Evolutionary conservation across 768 basidiomycete species (phyloP), one percentile per base, ranked within the genome.

Genomic region (Auriscalpium vulgare): DNA sequence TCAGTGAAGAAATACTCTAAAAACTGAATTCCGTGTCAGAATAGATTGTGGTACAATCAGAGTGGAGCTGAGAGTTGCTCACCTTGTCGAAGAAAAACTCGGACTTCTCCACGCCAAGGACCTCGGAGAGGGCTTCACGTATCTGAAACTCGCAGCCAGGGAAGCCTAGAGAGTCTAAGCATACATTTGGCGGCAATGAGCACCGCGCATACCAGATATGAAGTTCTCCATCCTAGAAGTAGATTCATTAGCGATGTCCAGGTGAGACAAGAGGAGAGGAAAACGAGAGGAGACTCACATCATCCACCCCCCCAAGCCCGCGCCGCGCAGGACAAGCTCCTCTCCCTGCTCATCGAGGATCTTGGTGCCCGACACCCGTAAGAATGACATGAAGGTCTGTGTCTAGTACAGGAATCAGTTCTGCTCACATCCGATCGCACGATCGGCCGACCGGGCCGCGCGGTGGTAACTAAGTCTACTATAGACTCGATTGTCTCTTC

Each of bases 41-140:
- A 14, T 21, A 14, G 23, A 17, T 8, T 16, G 21, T 21, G 43
- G 29, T 38, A 19, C 19, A 43, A 19, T 10, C n/a, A n/a, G n/a
- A n/a, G n/a, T 14, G 11, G 11, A 37, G 19, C 19, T 34, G 38
- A 35, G 21, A 37, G 49, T 36, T 36, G 14, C 67, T 37, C 37
- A 73, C 72, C 66, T 72, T 73, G 67, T 75, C 73, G 56, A 74
- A 77, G 66, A 74, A 77, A 64, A 67, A 74, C 34, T 71, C 70
- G 51, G 69, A 67, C 58, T 74, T 66, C 10, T 66, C 66, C 38
- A 69, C 52, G 0, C 75, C 75, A 8, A 77, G 58, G 8, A 68
- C 69, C 11, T 67, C 60, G 19, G 68, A 66, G 54, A 77, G 50
- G 6, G 66, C 70, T 21, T 65, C 65, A 53, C 75, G 66, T 46